Evolutionary conservation across 768 basidiomycete genomes (phyloP), one percentile per base, ranked within the genome.

Genomic region (Botryobasidium botryosum): DNA sequence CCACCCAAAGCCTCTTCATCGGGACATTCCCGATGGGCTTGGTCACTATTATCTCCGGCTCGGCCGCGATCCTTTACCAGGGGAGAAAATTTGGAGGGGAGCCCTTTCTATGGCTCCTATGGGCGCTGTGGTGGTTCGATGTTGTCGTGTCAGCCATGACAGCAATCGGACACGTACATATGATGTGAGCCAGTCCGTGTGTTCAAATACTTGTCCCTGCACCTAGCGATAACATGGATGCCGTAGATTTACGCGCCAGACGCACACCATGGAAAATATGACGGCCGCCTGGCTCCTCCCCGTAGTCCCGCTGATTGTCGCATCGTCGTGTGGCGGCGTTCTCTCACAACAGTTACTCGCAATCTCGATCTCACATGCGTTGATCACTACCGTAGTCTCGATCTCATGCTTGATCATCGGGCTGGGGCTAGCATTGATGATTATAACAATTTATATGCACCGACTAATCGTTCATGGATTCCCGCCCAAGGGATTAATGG

Each of bases 251-350:
- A 57, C 65, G 31, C 53, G 69, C n/a, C 77, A 84, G 17, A 61
- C 63, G 5, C 76, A 83, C 54, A 59, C 72, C 0, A 53, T 76
- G 4, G 62, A 68, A 35, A 55, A 61, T 1, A 70, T 83, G 68
- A 74, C 74, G 0, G 61, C 75, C 20, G 57, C 66, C 18, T 85
- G 82, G 81, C 63, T 85, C 6, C 73, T 86, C 25, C 84, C 84
- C 0, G 70, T 82, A 8, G 77, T 86, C 3, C 72, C 82, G 0
- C 66, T 78, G 13, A 69, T 79, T 35, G 83, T 86, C 55, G 72
- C 71, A 1, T 67, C 79, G 1, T 77, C 83, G 1, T 64, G 74
- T 0, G 82, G 82, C 1, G 77, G 69, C 1, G 58, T 76, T 33
- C 57, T 85, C 20, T 72, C 74, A 24, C 28, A 32, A 5, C 39